Evolutionary conservation across 768 basidiomycete genomes (phyloP), one percentile per base, ranked within the genome.

Genomic region (Tylopilus balloui): DNA sequence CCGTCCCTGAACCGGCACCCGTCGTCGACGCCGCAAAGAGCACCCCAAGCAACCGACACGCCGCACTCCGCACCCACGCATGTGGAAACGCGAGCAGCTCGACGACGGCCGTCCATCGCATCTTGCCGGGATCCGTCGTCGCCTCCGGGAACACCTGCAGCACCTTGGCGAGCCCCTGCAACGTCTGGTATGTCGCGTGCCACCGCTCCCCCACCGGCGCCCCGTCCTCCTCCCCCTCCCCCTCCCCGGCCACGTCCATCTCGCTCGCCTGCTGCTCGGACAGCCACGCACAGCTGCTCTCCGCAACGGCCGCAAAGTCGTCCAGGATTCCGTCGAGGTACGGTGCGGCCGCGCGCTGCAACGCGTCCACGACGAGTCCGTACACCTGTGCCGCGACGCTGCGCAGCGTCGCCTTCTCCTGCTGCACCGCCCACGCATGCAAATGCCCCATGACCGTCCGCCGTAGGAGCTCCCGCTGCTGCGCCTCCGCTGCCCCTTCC

Each of bases 61-160:
- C 77, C 1, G 85, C 86, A 6, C 80, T 82, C 35, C 94, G 84
- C 0, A 96, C 92, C 95, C 94, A 97, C 4, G 90, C 80, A 65
- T 99, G 96, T 5, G 94, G 93, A 70, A 86, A 97, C 3, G 87
- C 73, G 3, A 97, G 78, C 58, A 88, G 83, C 0, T 71, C 57
- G 20, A 80, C 71, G 35, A 96, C 74, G 1, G 73, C 61, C 10
- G 69, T 57, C 92, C 93, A 95, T 1, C 74, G 63, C 1, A 89
- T 70, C 48, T 66, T 71, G 35, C 73, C 74, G 9, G 72, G 69
- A 31, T 77, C 66, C 2, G 63, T 69, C 4, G 73, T 71, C 37
- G 74, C 59, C 42, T 76, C 73, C 4, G 86, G 79, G 52, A 79
- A 77, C 17, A 80, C 71, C 24, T 73, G 76, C 28, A 88, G 64